Percentiles rank a stretch among this genome's conserved stretches.
These are phyloP conservation scores for Pichia thaimueangensis DNA, from an alignment of 805 yeast species.

Conservation along the genomic window DNA sequence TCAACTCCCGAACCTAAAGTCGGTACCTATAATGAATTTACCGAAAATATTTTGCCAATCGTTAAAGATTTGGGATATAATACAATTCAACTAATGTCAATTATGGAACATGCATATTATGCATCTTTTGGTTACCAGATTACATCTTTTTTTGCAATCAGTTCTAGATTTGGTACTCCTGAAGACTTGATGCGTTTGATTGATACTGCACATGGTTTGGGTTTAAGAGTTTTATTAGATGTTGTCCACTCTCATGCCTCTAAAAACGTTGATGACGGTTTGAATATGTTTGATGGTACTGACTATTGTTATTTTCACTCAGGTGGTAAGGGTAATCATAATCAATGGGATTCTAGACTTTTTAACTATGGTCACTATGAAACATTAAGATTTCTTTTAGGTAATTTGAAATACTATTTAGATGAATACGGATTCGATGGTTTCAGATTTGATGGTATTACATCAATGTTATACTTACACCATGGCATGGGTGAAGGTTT, in stretches of 20 bases:
- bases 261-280: constrained; percentile 88
- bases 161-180: constrained; percentile 91
- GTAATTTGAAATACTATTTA: constrained; percentile 77
- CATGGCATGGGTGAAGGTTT: constrained; percentile 90
- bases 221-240: constrained; percentile 80
- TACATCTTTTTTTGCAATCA: constrained; percentile 83
- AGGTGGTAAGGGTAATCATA: constrained; percentile 84
- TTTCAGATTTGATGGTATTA: constrained; percentile 94
- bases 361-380: constrained; percentile 91
- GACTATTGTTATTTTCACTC: constrained; percentile 89
- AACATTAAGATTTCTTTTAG: constrained; percentile 76
- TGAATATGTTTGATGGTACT: constrained; percentile 90
- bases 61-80: constrained; percentile 84
- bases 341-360: constrained; percentile 92
- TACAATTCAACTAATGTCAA: constrained; percentile 92
- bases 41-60: constrained; percentile 72
- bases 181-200: constrained; percentile 87
- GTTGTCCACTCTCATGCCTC: constrained; percentile 96
- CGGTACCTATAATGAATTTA: constrained; percentile 82
- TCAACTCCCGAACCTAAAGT: constrained; percentile 84
- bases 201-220: constrained; percentile 86
- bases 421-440: constrained; percentile 89
- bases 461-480: constrained; percentile 84
- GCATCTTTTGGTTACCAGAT: constrained; percentile 98
- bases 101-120: constrained; percentile 98